Evolutionary conservation across 164 flowering plant species (phyloP).

Genomic region (Liriodendron chinense): DNA sequence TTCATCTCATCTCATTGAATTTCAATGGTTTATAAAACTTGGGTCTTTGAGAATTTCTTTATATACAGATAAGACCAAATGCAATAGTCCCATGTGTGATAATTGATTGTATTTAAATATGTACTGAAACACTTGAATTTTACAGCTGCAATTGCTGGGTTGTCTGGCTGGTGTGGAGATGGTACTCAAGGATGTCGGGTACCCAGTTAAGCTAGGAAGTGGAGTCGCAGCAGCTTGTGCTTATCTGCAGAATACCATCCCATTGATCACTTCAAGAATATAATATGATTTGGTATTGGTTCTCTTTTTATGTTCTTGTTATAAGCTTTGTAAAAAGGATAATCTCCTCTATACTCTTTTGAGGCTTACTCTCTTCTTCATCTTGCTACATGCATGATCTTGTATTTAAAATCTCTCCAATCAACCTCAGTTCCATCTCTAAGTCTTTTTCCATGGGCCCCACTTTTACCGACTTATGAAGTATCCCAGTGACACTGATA

Average conservation of each 20-base stretch:
- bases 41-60: neutral
- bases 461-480: no score
- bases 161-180: slow-evolving; percentile 97
- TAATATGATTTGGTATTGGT: slow-evolving; percentile 23
- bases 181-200: slow-evolving; percentile 90
- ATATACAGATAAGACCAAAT: no score
- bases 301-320: slow-evolving; percentile 10
- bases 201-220: slow-evolving; percentile 88
- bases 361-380: slow-evolving; percentile 13
- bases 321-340: slow-evolving; percentile 20
- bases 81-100: neutral
- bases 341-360: slow-evolving; percentile 25
- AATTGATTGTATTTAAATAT: neutral
- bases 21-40: neutral
- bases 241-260: slow-evolving; percentile 67
- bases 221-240: slow-evolving; percentile 89
- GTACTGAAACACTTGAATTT: neutral
- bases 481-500: no score
- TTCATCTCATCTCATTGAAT: neutral
- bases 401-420: slow-evolving; percentile 14
- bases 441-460: no score
- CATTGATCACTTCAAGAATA: slow-evolving; percentile 85
- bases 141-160: slow-evolving; percentile 89
- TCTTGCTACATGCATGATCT: slow-evolving; percentile 9
- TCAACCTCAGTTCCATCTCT: no score